Evolutionary conservation across 148 eudicot species (phyloP).

Genomic region (Cornus florida): DNA sequence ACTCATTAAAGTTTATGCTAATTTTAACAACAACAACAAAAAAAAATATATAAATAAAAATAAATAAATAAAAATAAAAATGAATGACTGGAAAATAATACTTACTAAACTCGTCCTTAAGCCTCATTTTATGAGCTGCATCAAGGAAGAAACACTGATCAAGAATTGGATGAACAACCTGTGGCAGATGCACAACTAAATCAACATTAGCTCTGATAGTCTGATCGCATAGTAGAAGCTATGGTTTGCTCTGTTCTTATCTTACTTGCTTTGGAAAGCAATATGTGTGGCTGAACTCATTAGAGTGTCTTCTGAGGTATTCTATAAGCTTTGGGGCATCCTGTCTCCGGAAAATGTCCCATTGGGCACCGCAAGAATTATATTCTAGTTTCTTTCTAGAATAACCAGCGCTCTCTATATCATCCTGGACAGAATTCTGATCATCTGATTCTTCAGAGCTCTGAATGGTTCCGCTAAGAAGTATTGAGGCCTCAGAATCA

Average conservation of each 20-base stretch:
- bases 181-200: constrained; percentile 19
- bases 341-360: constrained; percentile 90
- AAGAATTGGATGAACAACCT: constrained; percentile 79
- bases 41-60: no score
- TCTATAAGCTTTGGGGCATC: constrained; percentile 79
- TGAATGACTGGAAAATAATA: constrained; percentile 4
- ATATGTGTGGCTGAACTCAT: constrained; percentile 37
- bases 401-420: constrained; percentile 28
- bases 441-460: constrained; percentile 47
- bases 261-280: constrained; percentile 48
- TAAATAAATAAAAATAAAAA: neutral
- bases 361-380: constrained; percentile 62
- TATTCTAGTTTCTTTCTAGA: constrained; percentile 23
- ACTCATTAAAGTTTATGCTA: neutral
- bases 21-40: neutral
- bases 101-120: constrained; percentile 87
- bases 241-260: neutral
- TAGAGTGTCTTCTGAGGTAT: constrained; percentile 59
- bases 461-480: constrained; percentile 48
- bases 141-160: constrained; percentile 79
- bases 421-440: constrained; percentile 36
- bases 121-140: constrained; percentile 67
- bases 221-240: neutral
- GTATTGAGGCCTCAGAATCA: constrained; percentile 70
- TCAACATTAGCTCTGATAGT: constrained; percentile 12